Evolutionary conservation across 192 early-diverging fungal species (phyloP).

Genomic region (Entomortierella beljakovae): DNA sequence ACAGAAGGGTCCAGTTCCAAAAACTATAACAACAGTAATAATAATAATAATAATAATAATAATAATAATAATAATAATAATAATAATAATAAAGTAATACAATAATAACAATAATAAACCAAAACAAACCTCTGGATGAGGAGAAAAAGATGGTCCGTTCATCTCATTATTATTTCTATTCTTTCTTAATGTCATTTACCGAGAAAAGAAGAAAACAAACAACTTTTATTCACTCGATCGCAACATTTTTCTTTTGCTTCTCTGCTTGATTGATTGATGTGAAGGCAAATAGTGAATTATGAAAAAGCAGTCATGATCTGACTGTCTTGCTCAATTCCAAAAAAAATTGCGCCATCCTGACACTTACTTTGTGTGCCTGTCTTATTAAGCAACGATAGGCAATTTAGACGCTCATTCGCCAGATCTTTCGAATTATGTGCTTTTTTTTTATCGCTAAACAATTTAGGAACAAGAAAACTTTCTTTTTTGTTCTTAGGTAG

Average conservation of each 20-base stretch:
- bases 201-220: neutral
- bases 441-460: neutral
- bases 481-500: neutral
- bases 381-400: slow-evolving; percentile 18
- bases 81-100: slow-evolving; percentile 1
- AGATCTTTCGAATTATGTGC: neutral
- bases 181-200: slow-evolving; percentile 19
- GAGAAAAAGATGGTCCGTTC: slow-evolving; percentile 34
- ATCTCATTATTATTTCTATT: neutral
- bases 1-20: too few relatives aligned
- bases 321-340: slow-evolving; percentile 4
- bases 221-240: neutral
- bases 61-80: neutral
- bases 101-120: neutral
- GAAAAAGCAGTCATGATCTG: neutral
- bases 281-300: too few relatives aligned
- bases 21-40: too few relatives aligned
- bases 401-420: slow-evolving; percentile 26
- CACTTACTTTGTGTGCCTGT: neutral
- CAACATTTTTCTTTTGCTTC: too few relatives aligned
- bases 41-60: too few relatives aligned
- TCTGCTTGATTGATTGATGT: too few relatives aligned
- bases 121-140: neutral
- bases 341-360: neutral
- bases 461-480: too few relatives aligned